Evolutionary conservation across 148 eudicot genomes (phyloP).

Genomic region (Cornus controversa): DNA sequence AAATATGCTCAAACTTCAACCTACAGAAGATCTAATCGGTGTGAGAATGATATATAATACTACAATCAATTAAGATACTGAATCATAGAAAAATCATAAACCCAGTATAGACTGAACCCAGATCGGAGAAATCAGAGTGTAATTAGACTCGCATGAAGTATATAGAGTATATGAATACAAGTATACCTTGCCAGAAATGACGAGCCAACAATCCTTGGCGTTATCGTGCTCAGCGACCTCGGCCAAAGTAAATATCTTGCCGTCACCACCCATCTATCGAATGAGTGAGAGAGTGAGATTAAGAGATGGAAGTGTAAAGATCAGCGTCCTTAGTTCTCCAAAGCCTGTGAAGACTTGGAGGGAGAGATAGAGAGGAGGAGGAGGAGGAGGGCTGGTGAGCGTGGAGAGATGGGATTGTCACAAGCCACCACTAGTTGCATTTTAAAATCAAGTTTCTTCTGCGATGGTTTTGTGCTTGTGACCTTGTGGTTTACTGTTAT

Average conservation of each 20-base stretch:
- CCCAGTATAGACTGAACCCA: not conserved
- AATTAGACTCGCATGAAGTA: not conserved
- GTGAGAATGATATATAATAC: not conserved
- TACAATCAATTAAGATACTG: not conserved
- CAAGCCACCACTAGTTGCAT: not conserved
- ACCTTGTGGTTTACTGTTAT: not conserved
- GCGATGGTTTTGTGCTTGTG: not conserved
- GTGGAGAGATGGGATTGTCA: not conserved
- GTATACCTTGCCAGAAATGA: constrained; percentile 77
- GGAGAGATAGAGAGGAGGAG: not conserved
- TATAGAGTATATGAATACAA: not conserved
- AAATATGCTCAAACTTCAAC: not conserved
- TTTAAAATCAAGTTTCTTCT: not conserved
- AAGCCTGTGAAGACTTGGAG: not conserved
- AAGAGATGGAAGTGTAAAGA: not conserved
- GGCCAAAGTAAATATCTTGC: constrained; percentile 60
- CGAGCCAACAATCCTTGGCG: constrained; percentile 84
- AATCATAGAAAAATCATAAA: not conserved
- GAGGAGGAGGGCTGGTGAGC: not conserved
- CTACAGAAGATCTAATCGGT: not conserved
- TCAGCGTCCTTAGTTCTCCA: not conserved
- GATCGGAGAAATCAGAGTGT: not conserved
- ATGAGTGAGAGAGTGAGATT: constrained; percentile 1
- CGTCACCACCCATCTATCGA: constrained; percentile 41
- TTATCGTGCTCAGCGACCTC: constrained; percentile 71